These are phyloP conservation scores for Athelia psychrophila DNA, from an alignment of 1,284 basidiomycete genomes.

Conservation along the genomic window DNA sequence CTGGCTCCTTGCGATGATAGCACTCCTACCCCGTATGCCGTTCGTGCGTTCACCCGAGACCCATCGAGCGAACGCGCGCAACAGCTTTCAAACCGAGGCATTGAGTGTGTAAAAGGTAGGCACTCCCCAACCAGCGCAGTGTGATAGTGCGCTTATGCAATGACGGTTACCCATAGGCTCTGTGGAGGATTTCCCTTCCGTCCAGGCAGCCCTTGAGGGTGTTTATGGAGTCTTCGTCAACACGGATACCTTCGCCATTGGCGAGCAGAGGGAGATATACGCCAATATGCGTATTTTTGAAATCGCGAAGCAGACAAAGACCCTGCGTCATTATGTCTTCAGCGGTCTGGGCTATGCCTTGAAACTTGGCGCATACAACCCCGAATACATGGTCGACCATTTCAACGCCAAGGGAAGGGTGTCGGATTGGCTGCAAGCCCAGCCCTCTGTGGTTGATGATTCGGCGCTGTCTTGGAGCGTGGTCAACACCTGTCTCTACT, in stretches of 20 bases:
- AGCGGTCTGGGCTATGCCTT: slow-evolving; percentile 41
- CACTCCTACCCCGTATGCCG: slow-evolving; percentile 39
- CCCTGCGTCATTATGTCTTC: slow-evolving; percentile 44
- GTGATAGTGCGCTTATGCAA: background rate
- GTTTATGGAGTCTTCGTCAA: slow-evolving; percentile 46
- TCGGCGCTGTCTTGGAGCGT: slow-evolving; percentile 33
- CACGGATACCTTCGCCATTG: slow-evolving; percentile 44
- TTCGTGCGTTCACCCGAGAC: slow-evolving; percentile 47
- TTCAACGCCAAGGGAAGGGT: slow-evolving; percentile 43
- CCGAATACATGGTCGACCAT: slow-evolving; percentile 34
- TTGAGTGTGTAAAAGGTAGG: slow-evolving; percentile 42
- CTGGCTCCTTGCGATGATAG: slow-evolving; percentile 35
- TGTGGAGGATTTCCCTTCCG: slow-evolving; percentile 30
- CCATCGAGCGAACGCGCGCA: slow-evolving; percentile 32
- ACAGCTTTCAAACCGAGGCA: slow-evolving; percentile 35
- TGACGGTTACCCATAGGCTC: slow-evolving; percentile 22
- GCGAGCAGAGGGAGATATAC: slow-evolving; percentile 41
- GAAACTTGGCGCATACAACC: slow-evolving; percentile 38
- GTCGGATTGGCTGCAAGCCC: slow-evolving; percentile 38
- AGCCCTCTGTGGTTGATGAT: slow-evolving; percentile 35
- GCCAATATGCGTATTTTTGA: slow-evolving; percentile 45
- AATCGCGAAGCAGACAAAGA: slow-evolving; percentile 35
- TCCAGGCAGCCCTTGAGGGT: slow-evolving; percentile 34
- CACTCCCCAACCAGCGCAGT: background rate
- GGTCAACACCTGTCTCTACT: background rate